These are phyloP conservation scores for Talaromyces sp. DNA, from an alignment of 2,329 filamentous ascomycete genomes.

Conservation along the genomic window DNA sequence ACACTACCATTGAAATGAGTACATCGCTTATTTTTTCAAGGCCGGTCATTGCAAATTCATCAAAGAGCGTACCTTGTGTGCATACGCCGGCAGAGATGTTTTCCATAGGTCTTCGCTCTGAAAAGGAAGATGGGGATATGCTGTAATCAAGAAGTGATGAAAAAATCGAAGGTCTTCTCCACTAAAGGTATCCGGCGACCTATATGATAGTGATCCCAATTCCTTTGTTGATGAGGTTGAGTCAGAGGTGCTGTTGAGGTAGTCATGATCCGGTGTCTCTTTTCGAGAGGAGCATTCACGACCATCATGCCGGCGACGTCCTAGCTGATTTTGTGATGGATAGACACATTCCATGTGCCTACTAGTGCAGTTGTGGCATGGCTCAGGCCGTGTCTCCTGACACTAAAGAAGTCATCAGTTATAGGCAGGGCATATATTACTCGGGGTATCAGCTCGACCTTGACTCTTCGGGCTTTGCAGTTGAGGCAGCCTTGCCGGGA, in stretches of 20 bases:
- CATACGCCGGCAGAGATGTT: conserved; percentile 61
- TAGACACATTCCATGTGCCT: neutral
- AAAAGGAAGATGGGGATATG: conserved; percentile 59
- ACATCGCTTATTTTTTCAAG: neutral
- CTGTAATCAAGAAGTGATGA: conserved; percentile 48
- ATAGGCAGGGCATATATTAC: conserved; percentile 20
- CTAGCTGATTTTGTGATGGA: neutral
- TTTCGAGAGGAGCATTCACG: neutral
- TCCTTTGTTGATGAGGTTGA: neutral
- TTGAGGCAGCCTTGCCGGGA: conserved; percentile 38
- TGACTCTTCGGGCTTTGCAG: conserved; percentile 44
- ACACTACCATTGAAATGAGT: conserved; percentile 27
- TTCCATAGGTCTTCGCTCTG: conserved; percentile 64
- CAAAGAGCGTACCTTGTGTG: conserved; percentile 52
- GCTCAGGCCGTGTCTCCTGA: neutral
- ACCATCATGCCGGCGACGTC: neutral
- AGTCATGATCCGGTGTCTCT: neutral
- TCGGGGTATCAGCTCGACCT: conserved; percentile 28
- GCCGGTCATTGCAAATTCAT: neutral
- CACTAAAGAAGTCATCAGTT: neutral
- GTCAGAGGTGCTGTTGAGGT: neutral
- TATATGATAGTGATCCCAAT: neutral
- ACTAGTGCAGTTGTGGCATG: neutral
- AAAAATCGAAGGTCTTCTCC: conserved; percentile 49
- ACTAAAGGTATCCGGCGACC: conserved; percentile 31